These are phyloP conservation scores for Cladorrhinum sp. DNA, from an alignment of 2,329 filamentous ascomycete species.

Conservation along the genomic window DNA sequence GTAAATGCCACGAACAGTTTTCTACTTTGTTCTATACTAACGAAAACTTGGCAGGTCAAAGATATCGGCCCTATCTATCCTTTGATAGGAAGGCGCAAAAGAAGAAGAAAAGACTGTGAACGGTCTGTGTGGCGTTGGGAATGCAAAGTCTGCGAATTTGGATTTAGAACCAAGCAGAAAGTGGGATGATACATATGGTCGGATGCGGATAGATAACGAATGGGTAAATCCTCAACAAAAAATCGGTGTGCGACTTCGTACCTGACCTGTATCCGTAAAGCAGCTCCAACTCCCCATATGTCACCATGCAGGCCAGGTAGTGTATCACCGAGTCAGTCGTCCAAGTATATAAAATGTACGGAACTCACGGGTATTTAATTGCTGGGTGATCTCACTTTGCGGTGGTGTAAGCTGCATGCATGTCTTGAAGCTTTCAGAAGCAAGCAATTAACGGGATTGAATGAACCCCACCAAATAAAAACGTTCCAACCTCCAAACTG, in stretches of 20 bases:
- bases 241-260: not conserved
- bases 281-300: too few species aligned
- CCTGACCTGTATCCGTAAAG: not conserved
- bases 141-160: too few species aligned
- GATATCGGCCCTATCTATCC: not conserved
- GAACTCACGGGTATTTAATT: not conserved
- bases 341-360: too few species aligned
- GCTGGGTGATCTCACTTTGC: not conserved
- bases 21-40: not conserved
- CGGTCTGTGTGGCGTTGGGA: too few species aligned
- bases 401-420: not conserved
- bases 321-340: too few species aligned
- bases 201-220: not conserved
- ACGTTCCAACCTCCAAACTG: not conserved
- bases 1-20: not conserved
- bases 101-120: not conserved
- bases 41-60: not conserved
- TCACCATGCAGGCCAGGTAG: too few species aligned
- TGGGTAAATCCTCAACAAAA: not conserved
- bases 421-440: not conserved
- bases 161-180: too few species aligned
- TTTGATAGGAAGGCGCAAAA: not conserved
- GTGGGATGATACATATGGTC: too few species aligned
- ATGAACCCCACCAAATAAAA: not conserved
- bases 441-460: not conserved